These are phyloP conservation scores for Platanus orientalis DNA, from an alignment of 164 flowering plant species.

Conservation along the genomic window DNA sequence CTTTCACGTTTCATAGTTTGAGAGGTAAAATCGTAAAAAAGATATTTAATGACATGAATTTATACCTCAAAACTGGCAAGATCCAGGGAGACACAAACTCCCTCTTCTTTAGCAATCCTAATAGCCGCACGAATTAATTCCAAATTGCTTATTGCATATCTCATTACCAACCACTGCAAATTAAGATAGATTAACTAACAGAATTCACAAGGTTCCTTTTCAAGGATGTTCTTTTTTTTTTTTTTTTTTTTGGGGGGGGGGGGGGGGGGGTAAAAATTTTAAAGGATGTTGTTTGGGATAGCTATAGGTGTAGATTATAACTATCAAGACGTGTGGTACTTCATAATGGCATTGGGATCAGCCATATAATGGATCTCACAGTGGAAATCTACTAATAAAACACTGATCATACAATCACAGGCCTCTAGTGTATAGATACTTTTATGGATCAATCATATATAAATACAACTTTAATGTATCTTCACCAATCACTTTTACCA, in stretches of 20 bases:
- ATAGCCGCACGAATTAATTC: constrained; percentile 71
- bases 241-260: too few relatives aligned
- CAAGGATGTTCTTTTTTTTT: too few relatives aligned
- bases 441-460: too few relatives aligned
- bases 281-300: too few relatives aligned
- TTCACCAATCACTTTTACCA: too few relatives aligned
- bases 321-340: neutral
- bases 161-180: constrained; percentile 80
- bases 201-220: neutral
- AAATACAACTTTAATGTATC: too few relatives aligned
- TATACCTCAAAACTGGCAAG: constrained; percentile 97
- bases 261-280: too few relatives aligned
- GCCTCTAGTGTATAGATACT: too few relatives aligned
- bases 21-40: neutral
- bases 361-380: neutral
- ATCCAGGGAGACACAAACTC: constrained; percentile 67
- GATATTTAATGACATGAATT: neutral
- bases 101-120: constrained; percentile 75
- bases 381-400: too few relatives aligned
- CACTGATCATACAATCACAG: too few relatives aligned
- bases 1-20: neutral
- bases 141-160: constrained; percentile 57
- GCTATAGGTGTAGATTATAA: too few relatives aligned
- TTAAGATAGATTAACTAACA: constrained; percentile 8
- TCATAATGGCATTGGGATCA: too few relatives aligned